Conservation (phyloP, 2,329 filamentous ascomycete species). For the Coniella vitis region DNA sequence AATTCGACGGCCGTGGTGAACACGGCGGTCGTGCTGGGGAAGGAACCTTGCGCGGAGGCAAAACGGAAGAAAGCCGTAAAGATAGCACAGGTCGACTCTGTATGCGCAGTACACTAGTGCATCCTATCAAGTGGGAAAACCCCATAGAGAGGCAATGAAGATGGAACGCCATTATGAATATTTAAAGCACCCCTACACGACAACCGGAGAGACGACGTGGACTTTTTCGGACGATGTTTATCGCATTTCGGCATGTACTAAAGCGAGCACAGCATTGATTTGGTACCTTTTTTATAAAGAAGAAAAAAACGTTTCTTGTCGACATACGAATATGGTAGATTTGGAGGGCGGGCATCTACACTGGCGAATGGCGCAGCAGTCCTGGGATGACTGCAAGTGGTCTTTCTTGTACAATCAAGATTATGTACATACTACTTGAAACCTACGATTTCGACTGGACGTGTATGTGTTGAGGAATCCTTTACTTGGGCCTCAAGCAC, state of each 20-base stretch:
- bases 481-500: neutral
- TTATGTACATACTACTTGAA: constrained; percentile 10
- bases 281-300: neutral
- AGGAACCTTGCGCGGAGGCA: constrained; percentile 44
- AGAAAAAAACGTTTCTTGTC: too few species aligned
- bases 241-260: neutral
- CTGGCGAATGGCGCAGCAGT: constrained; percentile 13
- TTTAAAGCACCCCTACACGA: neutral
- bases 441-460: neutral
- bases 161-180: neutral
- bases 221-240: neutral
- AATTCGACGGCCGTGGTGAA: constrained; percentile 43
- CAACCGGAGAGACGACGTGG: too few species aligned
- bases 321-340: too few species aligned
- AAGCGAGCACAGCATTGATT: too few species aligned
- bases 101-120: constrained; percentile 70
- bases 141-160: constrained; percentile 32
- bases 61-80: constrained; percentile 39
- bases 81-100: constrained; percentile 61
- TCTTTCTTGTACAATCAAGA: constrained; percentile 7
- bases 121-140: constrained; percentile 68
- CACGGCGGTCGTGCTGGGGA: constrained; percentile 42
- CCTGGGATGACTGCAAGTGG: neutral
- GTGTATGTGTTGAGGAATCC: neutral
- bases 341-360: constrained; percentile 3